These are phyloP conservation scores for Pichia terricola DNA, from an alignment of 1,139 yeast species.

Conservation along the genomic window DNA sequence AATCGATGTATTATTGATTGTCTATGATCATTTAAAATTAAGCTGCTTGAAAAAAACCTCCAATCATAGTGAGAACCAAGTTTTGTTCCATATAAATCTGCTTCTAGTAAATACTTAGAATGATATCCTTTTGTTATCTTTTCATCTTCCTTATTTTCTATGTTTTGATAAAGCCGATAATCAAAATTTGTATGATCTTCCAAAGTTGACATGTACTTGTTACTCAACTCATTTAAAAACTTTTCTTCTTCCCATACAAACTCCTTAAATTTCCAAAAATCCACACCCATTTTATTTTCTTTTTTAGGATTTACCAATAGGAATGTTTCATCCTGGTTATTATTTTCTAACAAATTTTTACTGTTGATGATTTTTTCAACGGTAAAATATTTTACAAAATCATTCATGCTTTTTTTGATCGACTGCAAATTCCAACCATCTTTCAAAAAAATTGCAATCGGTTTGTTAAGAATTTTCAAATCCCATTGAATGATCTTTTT, in stretches of 20 bases:
- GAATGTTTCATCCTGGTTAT: conserved; percentile 15
- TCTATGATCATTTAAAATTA: conserved; percentile 25
- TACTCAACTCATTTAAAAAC: conserved; percentile 13
- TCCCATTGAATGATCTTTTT: conserved; percentile 10
- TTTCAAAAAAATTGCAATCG: conserved; percentile 8
- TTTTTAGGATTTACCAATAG: conserved; percentile 1
- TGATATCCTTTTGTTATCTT: conserved; percentile 13
- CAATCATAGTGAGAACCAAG: conserved; percentile 32
- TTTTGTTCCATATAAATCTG: conserved; percentile 20
- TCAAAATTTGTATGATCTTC: conserved; percentile 13
- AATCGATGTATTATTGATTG: conserved; percentile 37
- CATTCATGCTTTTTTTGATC: conserved; percentile 1
- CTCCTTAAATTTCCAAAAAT: conserved; percentile 15
- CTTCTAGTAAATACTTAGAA: conserved; percentile 28
- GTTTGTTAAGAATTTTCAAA: conserved; percentile 3
- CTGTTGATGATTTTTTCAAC: conserved; percentile 11
- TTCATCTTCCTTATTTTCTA: conserved; percentile 16
- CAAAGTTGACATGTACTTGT: background rate
- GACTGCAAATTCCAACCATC: conserved; percentile 12
- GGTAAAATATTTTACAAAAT: conserved; percentile 4
- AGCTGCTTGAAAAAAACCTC: conserved; percentile 30
- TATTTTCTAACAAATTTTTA: background rate
- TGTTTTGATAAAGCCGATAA: conserved; percentile 12
- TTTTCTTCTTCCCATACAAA: conserved; percentile 21
- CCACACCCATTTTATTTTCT: conserved; percentile 10